Evolutionary conservation across 202 grass and related monocot genomes (phyloP).

Genomic region (Schoenoplectus tabernaemontani): DNA sequence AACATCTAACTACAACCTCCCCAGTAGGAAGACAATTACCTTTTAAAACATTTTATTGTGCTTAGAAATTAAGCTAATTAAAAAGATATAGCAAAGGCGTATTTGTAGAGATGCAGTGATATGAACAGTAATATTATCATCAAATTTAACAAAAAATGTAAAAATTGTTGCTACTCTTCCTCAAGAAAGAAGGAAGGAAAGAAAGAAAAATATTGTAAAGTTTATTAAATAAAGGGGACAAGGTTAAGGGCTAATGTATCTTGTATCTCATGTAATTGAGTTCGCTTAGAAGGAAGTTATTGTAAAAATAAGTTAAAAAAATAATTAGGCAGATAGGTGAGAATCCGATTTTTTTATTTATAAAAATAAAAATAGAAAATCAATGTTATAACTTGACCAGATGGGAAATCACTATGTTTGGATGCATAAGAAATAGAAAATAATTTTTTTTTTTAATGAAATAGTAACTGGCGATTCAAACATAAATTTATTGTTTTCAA

Average conservation of each 20-base stretch:
- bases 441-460: too few relatives aligned
- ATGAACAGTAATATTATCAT: neutral
- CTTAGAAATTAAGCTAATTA: conserved; percentile 15
- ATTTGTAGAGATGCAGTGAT: neutral
- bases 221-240: neutral
- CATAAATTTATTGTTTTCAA: too few relatives aligned
- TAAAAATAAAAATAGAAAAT: too few relatives aligned
- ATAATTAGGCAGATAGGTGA: neutral
- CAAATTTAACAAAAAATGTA: neutral
- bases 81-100: neutral
- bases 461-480: too few relatives aligned
- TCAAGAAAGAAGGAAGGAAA: too few relatives aligned
- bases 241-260: neutral
- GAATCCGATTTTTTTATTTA: too few relatives aligned
- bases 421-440: too few relatives aligned
- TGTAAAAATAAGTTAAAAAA: neutral
- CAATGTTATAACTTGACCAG: too few relatives aligned
- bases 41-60: neutral
- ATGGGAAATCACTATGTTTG: too few relatives aligned
- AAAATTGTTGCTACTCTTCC: too few relatives aligned
- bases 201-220: too few relatives aligned
- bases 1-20: conserved; percentile 21
- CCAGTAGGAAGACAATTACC: neutral
- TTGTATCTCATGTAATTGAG: neutral
- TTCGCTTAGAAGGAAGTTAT: neutral